Conservation (phyloP, 2,329 filamentous ascomycete species). For the Aureobasidium vineae region DNA sequence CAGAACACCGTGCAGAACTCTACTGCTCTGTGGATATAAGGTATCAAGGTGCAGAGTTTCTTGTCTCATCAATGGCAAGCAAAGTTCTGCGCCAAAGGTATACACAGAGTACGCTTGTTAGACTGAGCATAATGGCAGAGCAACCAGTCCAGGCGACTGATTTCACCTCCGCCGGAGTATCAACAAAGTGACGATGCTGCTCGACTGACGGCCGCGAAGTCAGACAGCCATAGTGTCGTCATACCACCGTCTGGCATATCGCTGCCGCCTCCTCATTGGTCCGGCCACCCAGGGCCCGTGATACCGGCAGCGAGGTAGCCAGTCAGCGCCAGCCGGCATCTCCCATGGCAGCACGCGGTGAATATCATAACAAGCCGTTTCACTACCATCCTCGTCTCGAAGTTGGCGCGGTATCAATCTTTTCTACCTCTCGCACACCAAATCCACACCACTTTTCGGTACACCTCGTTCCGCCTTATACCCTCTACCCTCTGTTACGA, state of each 20-base stretch:
- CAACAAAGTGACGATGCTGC: not conserved
- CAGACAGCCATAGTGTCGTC: not conserved
- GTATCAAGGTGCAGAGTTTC: too few relatives aligned
- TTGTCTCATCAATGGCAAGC: not conserved
- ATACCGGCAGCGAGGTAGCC: slow-evolving; percentile 8
- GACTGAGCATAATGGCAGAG: not conserved
- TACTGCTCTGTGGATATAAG: too few relatives aligned
- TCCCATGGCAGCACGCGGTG: not conserved
- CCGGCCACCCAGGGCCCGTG: not conserved
- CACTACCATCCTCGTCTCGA: not conserved
- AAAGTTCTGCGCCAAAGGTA: not conserved
- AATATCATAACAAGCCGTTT: not conserved
- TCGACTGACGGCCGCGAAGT: not conserved
- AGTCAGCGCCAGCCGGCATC: not conserved
- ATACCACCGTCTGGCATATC: not conserved
- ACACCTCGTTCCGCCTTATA: not conserved
- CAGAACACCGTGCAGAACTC: not conserved
- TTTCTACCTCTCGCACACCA: not conserved
- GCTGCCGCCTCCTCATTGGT: not conserved
- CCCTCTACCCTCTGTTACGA: not conserved
- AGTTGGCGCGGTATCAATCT: not conserved
- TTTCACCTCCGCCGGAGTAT: not conserved
- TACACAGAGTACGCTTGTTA: not conserved
- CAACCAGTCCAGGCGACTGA: not conserved
- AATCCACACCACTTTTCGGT: not conserved